phyloP scores from a whole-genome alignment of 306 rosid genomes.

The Potentilla sterilis region DNA sequence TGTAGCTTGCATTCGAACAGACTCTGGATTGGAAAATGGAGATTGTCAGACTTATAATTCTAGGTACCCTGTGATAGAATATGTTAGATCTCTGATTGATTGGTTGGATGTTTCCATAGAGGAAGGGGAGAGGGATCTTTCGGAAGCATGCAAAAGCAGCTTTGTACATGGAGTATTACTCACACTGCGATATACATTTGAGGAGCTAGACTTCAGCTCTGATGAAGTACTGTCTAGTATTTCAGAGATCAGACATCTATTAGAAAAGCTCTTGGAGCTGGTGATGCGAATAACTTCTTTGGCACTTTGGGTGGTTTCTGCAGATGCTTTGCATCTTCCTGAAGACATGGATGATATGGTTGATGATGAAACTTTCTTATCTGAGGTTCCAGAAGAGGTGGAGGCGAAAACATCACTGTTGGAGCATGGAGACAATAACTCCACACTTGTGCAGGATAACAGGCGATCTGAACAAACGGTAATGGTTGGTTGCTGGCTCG shows the following conservation, averaged over 20 bases:
- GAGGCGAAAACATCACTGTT: conserved; percentile 36
- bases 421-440: conserved; percentile 43
- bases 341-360: conserved; percentile 86
- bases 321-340: conserved; percentile 92
- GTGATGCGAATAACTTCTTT: conserved; percentile 81
- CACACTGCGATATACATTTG: conserved; percentile 84
- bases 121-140: conserved; percentile 82
- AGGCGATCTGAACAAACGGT: conserved; percentile 80
- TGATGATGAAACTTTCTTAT: conserved; percentile 59
- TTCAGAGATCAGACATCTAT: conserved; percentile 55
- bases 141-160: conserved; percentile 83
- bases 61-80: conserved; percentile 56
- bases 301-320: conserved; percentile 95
- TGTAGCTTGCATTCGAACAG: conserved; percentile 38
- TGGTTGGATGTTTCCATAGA: conserved; percentile 70
- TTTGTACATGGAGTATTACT: conserved; percentile 94
- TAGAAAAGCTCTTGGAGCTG: conserved; percentile 72
- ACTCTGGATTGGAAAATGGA: conserved; percentile 39
- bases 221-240: conserved; percentile 46
- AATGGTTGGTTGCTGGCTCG: conserved; percentile 99
- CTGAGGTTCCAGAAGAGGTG: conserved; percentile 55
- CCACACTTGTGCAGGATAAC: conserved; percentile 42
- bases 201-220: conserved; percentile 87
- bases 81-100: conserved; percentile 74
- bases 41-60: conserved; percentile 35